Evolutionary conservation across 805 yeast genomes (phyloP), one percentile per base, ranked within the genome.

Genomic region (Barnettozyma siamensis): DNA sequence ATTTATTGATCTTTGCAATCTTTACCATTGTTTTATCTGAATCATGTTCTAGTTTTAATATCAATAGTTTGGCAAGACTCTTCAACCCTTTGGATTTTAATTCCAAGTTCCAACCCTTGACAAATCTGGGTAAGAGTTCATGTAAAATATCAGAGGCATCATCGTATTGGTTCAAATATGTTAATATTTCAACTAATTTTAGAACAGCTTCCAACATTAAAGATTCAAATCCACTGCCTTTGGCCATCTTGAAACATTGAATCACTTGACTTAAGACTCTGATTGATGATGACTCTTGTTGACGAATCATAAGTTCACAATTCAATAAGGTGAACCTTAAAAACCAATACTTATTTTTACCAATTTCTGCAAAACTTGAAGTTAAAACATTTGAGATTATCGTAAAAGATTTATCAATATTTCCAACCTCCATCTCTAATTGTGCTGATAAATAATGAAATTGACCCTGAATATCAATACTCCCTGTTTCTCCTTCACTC

Each of bases 231-330:
- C 81, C 76, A 8, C 73, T 64, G 4, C 57, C 53, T 17, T 68
- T 66, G 0, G 83, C 73, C 11, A 66, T 51, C 35, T 72, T 69
- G 2, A 82, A 58, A 38, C 77, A 67, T 45, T 75, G 75, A 6
- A 75, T 54, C 0, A 79, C 51, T 16, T 71, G 53, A 1, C 82
- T 70, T 8, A 81, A 47, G 0, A 75, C 76, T 42, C 82, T 65
- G 9, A 71, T 57, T 12, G 78, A 73, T 5, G 67, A 59, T 0
- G 74, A 70, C 13, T 72, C 56, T 5, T 59, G 49, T 12, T 23
- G 27, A 9, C 41, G 37, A 19, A 70, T 49, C 43, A 77, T 59
- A 1, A 76, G 64, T 12, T 62, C 51, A 33, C 76, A 69, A 49
- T 74, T 72, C 38, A 78, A 50, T 10, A 78, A 49, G 35, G 69